phyloP scores from a whole-genome alignment of 768 basidiomycete genomes.

The Ramaria rubella region DNA sequence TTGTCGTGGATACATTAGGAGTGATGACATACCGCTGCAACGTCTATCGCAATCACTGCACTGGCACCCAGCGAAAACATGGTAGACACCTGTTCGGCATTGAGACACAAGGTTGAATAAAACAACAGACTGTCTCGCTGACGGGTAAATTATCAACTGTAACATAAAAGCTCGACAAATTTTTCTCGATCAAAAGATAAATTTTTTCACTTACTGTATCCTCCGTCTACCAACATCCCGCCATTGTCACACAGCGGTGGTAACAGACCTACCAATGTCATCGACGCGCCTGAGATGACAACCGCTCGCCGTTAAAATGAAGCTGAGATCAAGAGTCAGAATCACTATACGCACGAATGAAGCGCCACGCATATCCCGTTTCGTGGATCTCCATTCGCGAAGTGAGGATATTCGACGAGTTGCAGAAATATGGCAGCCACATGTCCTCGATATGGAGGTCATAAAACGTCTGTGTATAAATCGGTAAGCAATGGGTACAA shows the following conservation, averaged over 20 bases:
- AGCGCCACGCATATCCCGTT: conserved; percentile 98
- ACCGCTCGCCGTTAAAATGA: conserved; percentile 16
- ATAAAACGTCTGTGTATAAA: conserved; percentile 67
- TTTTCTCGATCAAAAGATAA: background rate
- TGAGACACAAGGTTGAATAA: background rate
- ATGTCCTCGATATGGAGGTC: conserved; percentile 95
- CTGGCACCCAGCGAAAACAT: conserved; percentile 91
- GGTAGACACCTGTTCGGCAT: conserved; percentile 61
- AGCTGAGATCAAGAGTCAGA: background rate
- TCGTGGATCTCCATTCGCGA: conserved; percentile 97
- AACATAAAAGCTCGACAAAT: conserved; percentile 10
- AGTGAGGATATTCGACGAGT: conserved; percentile 94
- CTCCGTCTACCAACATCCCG: conserved; percentile 84
- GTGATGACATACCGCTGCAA: conserved; percentile 62
- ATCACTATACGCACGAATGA: conserved; percentile 62
- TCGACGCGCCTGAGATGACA: conserved; percentile 71
- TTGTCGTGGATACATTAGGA: background rate
- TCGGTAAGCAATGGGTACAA: background rate
- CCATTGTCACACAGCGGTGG: conserved; percentile 95
- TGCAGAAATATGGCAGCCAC: conserved; percentile 99
- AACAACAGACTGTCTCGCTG: conserved; percentile 17
- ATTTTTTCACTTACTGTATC: conserved; percentile 62
- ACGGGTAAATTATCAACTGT: conserved; percentile 88
- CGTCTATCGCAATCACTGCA: conserved; percentile 88
- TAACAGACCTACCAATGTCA: conserved; percentile 92